These are phyloP conservation scores for Neurospora crassa DNA, from an alignment of 2,329 filamentous ascomycete species.

Conservation along the genomic window DNA sequence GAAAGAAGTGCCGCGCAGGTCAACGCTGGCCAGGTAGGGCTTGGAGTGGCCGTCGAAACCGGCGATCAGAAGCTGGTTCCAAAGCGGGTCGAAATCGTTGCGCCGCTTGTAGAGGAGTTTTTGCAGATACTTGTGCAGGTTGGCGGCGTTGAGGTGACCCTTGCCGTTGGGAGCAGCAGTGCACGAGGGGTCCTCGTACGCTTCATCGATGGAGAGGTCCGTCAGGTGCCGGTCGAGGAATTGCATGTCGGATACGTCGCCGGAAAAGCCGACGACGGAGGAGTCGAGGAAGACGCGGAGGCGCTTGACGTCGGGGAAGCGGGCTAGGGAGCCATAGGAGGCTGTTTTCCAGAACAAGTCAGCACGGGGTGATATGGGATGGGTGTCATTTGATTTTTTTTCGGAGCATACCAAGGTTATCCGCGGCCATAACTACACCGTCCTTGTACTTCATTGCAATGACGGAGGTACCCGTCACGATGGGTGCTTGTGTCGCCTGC, in stretches of 20 bases:
- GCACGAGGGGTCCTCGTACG: slow-evolving; percentile 50
- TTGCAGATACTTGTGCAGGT: slow-evolving; percentile 91
- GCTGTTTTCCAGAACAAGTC: slow-evolving; percentile 46
- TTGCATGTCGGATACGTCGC: slow-evolving; percentile 98
- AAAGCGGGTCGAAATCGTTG: slow-evolving; percentile 91
- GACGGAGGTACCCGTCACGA: slow-evolving; percentile 95
- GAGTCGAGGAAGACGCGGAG: slow-evolving; percentile 79
- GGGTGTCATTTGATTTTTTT: slow-evolving; percentile 3
- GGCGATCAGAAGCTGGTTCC: slow-evolving; percentile 90
- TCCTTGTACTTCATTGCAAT: slow-evolving; percentile 92
- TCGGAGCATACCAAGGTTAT: slow-evolving; percentile 70
- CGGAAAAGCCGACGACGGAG: slow-evolving; percentile 85
- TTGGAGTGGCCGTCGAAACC: slow-evolving; percentile 70
- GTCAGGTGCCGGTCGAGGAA: slow-evolving; percentile 88
- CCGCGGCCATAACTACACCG: slow-evolving; percentile 91
- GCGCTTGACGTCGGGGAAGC: slow-evolving; percentile 94
- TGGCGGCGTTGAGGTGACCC: slow-evolving; percentile 65
- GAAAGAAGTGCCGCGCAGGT: slow-evolving; percentile 90
- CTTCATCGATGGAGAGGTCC: slow-evolving; percentile 79
- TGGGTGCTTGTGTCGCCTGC: slow-evolving; percentile 82
- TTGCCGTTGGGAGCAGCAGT: slow-evolving; percentile 22
- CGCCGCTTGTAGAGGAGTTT: slow-evolving; percentile 95
- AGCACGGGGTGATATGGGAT: no score
- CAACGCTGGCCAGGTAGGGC: slow-evolving; percentile 86
- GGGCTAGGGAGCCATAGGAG: slow-evolving; percentile 92